Conservation (phyloP, 768 basidiomycete species). For the Trametes punicea region DNA sequence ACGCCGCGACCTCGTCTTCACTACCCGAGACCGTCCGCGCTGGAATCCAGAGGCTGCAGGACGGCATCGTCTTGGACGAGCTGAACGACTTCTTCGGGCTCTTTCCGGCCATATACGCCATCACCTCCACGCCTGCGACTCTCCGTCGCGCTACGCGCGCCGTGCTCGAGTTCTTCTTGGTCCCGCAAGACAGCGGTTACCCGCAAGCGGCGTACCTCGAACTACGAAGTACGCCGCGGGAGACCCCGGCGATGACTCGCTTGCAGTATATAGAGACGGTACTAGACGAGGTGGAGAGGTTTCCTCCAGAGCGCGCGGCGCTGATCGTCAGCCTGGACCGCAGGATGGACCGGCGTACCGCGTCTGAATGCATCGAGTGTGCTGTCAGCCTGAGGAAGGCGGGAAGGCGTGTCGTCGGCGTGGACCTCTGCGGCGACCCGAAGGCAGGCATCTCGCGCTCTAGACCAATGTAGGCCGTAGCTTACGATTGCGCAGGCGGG, state of each 20-base stretch:
- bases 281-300: constrained; percentile 60
- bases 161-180: constrained; percentile 66
- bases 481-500: constrained; percentile 40
- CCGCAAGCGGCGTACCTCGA: constrained; percentile 73
- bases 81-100: constrained; percentile 72
- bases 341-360: constrained; percentile 50
- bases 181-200: constrained; percentile 27
- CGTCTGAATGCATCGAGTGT: constrained; percentile 54
- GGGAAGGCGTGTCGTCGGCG: constrained; percentile 66
- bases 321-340: constrained; percentile 78
- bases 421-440: constrained; percentile 83
- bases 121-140: constrained; percentile 59
- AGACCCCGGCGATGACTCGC: constrained; percentile 54
- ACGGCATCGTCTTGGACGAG: constrained; percentile 43
- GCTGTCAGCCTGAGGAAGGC: constrained; percentile 51
- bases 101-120: constrained; percentile 76
- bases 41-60: constrained; percentile 41
- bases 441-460: constrained; percentile 26
- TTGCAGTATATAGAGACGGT: constrained; percentile 63
- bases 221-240: constrained; percentile 76
- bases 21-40: constrained; percentile 33
- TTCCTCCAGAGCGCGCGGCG: constrained; percentile 46
- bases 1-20: neutral
- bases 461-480: neutral
- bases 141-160: constrained; percentile 56